Evolutionary conservation across 345 rosid genomes (phyloP).

Genomic region (Lumnitzera racemosa): DNA sequence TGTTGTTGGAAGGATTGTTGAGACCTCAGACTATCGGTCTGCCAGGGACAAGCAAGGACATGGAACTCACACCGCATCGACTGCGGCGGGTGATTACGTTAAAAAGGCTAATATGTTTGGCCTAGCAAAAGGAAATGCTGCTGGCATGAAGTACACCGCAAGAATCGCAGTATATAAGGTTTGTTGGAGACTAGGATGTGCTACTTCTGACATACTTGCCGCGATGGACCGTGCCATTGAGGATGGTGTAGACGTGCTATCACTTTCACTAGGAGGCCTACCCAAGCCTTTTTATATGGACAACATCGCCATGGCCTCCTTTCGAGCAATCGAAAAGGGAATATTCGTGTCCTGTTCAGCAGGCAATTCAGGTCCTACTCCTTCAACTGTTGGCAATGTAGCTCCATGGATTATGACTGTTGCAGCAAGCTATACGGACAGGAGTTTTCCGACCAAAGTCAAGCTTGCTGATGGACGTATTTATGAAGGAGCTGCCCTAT

Average conservation of each 20-base stretch:
- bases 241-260: slow-evolving; percentile 75
- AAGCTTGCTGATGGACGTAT: slow-evolving; percentile 38
- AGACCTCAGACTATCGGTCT: slow-evolving; percentile 48
- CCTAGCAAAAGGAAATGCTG: slow-evolving; percentile 48
- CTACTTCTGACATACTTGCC: slow-evolving; percentile 47
- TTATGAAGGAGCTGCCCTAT: slow-evolving; percentile 44
- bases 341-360: slow-evolving; percentile 78
- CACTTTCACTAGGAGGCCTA: slow-evolving; percentile 56
- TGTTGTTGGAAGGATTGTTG: slow-evolving; percentile 33
- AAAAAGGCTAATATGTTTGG: slow-evolving; percentile 40
- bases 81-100: slow-evolving; percentile 56
- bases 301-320: slow-evolving; percentile 46
- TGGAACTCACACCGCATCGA: slow-evolving; percentile 85
- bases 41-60: slow-evolving; percentile 71
- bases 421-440: slow-evolving; percentile 66
- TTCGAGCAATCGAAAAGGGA: slow-evolving; percentile 46
- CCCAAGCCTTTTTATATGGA: slow-evolving; percentile 55
- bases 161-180: slow-evolving; percentile 72
- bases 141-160: slow-evolving; percentile 59
- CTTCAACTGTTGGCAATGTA: slow-evolving; percentile 42
- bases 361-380: slow-evolving; percentile 60
- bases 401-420: slow-evolving; percentile 92
- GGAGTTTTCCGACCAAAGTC: slow-evolving; percentile 56
- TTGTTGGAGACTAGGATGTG: slow-evolving; percentile 63
- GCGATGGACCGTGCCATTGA: slow-evolving; percentile 60